Conservation (phyloP, 345 rosid genomes). For the Populus pruinosa region DNA sequence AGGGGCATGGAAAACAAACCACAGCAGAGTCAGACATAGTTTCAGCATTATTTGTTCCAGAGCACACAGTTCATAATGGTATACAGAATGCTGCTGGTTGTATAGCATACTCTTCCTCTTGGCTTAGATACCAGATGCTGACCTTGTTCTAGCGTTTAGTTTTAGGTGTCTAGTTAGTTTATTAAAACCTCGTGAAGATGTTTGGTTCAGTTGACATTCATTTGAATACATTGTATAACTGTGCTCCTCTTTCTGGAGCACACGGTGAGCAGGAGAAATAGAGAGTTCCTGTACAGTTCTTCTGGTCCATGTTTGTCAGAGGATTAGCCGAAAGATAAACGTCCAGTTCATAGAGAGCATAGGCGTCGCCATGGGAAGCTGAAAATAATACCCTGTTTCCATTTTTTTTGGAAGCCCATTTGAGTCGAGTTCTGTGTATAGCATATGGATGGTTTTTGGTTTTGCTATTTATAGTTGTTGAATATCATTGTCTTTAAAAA, state of each 20-base stretch:
- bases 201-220: slow-evolving; percentile 4
- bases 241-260: slow-evolving; percentile 6
- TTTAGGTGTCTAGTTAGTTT: slow-evolving; percentile 12
- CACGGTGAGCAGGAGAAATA: background rate
- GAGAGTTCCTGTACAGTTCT: slow-evolving; percentile 18
- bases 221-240: background rate
- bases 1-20: slow-evolving; percentile 65
- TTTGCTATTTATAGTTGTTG: background rate
- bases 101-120: background rate
- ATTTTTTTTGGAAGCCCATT: background rate
- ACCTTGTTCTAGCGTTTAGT: slow-evolving; percentile 1
- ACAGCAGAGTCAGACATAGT: slow-evolving; percentile 46
- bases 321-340: background rate
- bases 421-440: background rate
- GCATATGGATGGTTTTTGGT: background rate
- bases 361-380: background rate
- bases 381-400: background rate
- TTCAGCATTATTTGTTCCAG: slow-evolving; percentile 13
- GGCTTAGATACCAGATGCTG: slow-evolving; percentile 2
- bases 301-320: background rate
- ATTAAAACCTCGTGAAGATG: slow-evolving; percentile 6
- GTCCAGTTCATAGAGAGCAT: background rate
- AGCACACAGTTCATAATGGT: background rate
- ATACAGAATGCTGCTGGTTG: slow-evolving; percentile 7
- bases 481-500: background rate